Base-by-base conservation (phyloP, 75 land plant species). In the Pinus tabuliformis region DNA sequence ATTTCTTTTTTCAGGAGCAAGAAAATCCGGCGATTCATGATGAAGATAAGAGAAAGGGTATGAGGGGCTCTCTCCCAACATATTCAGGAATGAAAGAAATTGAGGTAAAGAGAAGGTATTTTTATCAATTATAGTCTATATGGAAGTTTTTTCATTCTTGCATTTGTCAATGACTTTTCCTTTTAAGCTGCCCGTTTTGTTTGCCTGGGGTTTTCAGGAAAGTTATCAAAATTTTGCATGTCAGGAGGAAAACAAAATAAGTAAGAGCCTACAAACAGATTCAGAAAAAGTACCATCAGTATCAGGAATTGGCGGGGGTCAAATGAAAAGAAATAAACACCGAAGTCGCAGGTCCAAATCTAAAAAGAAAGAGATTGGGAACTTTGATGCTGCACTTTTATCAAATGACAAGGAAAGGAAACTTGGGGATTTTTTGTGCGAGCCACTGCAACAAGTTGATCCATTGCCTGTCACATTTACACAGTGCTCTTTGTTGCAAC, bases 361-460 rank as follows among this genome's bases (percentile, higher is more conserved):
- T 7, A 72, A 73, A 20, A 78, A 78, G 17, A 73, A 78, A 56
- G 57, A n/a, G 56, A 57, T n/a, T 26, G 76, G 15, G 30, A 39
- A 54, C 33, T 14, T 22, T 75, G 73, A n/a, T 22, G 56, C 24
- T 15, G 30, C 52, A 5, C 2, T 30, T 77, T 64, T 52, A 45
- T n/a, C 62, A 39, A 28, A 62, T 75, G 70, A 33, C 39, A 65
- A 60, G n/a, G 72, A 39, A 45, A 68, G 22, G 42, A 68, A 21
- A 20, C 72, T n/a, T 3, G 52, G 22, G 49, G 49, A 68, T 68
- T 42, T 15, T 68, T 42, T n/a, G 39, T 42, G 14, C 3, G 22
- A 68, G 52, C 45, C 72, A n/a, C 21, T 39, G 42, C 72, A 68
- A 21, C 72, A 68, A 68, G 49, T 49, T 49, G 54, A 11, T 49